Percentiles rank a stretch among this genome's conserved stretches.
These are phyloP conservation scores for Globisporangium nodosum DNA, from an alignment of 352 stramenopile species.

Conservation along the genomic window DNA sequence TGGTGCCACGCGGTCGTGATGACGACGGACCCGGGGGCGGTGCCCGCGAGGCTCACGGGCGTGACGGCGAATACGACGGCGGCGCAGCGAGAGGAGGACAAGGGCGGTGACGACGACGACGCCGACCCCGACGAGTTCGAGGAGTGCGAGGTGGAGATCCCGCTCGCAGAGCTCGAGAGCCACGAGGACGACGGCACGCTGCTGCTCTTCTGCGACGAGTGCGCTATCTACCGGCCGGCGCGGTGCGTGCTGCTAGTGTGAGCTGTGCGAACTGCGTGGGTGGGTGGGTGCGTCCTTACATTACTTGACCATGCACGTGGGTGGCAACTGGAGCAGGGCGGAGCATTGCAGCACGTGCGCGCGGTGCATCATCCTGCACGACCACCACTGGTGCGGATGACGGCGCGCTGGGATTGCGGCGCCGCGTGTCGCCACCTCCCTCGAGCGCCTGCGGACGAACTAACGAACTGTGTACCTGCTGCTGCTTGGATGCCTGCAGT, in stretches of 20 bases:
- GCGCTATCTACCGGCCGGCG: conserved; percentile 65
- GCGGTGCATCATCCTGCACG: conserved; percentile 72
- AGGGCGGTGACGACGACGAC: conserved; percentile 12
- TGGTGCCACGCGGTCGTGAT: conserved; percentile 68
- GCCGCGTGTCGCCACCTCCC: too few relatives aligned
- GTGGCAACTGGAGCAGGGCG: conserved; percentile 26
- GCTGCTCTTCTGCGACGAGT: conserved; percentile 78
- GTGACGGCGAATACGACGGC: conserved; percentile 3
- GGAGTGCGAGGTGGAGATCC: conserved; percentile 57
- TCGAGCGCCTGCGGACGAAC: background rate
- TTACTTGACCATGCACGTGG: too few relatives aligned
- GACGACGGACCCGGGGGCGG: conserved; percentile 71
- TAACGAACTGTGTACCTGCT: background rate
- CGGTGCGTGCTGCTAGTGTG: conserved; percentile 24
- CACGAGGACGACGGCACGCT: conserved; percentile 71
- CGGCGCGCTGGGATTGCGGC: too few relatives aligned
- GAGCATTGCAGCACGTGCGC: conserved; percentile 75
- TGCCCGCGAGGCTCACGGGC: conserved; percentile 37
- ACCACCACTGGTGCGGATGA: conserved; percentile 73
- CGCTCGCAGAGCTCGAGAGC: conserved; percentile 56
- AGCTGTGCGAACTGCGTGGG: background rate
- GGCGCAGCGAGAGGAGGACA: background rate
- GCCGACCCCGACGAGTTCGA: conserved; percentile 21
- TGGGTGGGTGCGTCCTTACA: too few relatives aligned
- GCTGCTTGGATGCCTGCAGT: conserved; percentile 17